These are phyloP conservation scores for Piper betle DNA, from an alignment of 164 flowering plant genomes.

Conservation along the genomic window DNA sequence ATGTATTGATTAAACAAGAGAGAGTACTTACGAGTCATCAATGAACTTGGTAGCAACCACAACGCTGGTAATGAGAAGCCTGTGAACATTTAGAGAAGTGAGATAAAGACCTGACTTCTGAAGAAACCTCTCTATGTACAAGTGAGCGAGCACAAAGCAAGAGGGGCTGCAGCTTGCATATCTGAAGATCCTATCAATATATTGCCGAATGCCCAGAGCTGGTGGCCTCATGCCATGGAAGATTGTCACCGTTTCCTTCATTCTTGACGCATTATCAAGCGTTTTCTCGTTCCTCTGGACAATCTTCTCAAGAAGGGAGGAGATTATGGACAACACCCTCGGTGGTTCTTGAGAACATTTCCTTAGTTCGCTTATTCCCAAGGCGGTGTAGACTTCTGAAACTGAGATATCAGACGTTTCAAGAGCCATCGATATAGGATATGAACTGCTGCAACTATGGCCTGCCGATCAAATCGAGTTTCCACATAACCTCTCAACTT, in stretches of 20 bases:
- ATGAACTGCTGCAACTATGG: conserved; percentile 1
- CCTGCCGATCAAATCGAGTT: neutral
- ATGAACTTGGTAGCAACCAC: conserved; percentile 76
- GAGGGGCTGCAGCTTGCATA: conserved; percentile 79
- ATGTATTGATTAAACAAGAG: neutral
- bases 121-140: conserved; percentile 60
- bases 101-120: conserved; percentile 25
- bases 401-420: conserved; percentile 17
- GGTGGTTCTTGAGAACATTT: conserved; percentile 37
- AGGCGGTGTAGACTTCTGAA: conserved; percentile 24
- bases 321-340: conserved; percentile 35
- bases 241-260: conserved; percentile 38
- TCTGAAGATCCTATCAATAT: conserved; percentile 74
- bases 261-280: conserved; percentile 23
- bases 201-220: conserved; percentile 42
- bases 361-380: conserved; percentile 40
- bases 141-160: conserved; percentile 66
- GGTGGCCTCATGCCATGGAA: conserved; percentile 78
- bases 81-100: conserved; percentile 72
- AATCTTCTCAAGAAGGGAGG: conserved; percentile 46
- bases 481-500: neutral
- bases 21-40: conserved; percentile 67
- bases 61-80: conserved; percentile 71
- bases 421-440: conserved; percentile 33
- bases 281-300: conserved; percentile 46